Evolutionary conservation across 805 yeast genomes (phyloP).

Genomic region (Scheffersomyces spartinae): DNA sequence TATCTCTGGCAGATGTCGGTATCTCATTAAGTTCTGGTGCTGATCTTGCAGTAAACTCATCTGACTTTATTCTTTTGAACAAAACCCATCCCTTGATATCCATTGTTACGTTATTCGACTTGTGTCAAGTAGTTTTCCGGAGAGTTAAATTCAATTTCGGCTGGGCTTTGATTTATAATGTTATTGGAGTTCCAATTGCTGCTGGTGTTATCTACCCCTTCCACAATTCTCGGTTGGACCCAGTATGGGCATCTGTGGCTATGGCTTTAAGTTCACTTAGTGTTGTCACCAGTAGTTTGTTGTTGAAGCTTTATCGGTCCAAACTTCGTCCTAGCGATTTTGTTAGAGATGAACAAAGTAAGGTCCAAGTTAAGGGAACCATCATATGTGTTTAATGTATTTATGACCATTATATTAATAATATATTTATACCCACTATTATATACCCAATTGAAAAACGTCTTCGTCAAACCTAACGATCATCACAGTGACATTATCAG

Average conservation of each 20-base stretch:
- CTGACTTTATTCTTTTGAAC: constrained; percentile 59
- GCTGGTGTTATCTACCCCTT: constrained; percentile 58
- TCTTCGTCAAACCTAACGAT: constrained; percentile 48
- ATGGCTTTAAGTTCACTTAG: constrained; percentile 52
- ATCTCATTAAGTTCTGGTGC: constrained; percentile 69
- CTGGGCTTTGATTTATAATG: constrained; percentile 49
- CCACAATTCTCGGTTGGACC: constrained; percentile 39
- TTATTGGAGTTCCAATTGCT: constrained; percentile 50
- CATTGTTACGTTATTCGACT: constrained; percentile 41
- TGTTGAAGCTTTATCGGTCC: constrained; percentile 36
- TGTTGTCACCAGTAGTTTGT: constrained; percentile 46
- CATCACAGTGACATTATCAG: constrained; percentile 92
- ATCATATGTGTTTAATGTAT: no score
- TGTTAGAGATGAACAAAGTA: no score
- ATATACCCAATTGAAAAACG: no score
- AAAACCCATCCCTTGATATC: constrained; percentile 39
- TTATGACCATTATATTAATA: no score
- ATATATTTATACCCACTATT: no score
- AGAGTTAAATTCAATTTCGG: constrained; percentile 47
- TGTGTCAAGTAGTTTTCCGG: constrained; percentile 37
- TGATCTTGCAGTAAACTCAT: constrained; percentile 63
- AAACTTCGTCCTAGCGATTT: no score
- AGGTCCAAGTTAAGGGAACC: no score
- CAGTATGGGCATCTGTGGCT: constrained; percentile 60
- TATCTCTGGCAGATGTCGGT: constrained; percentile 67